Evolutionary conservation across 768 basidiomycete genomes (phyloP), one percentile per base, ranked within the genome.

Genomic region (Cystobasidium onofrii): DNA sequence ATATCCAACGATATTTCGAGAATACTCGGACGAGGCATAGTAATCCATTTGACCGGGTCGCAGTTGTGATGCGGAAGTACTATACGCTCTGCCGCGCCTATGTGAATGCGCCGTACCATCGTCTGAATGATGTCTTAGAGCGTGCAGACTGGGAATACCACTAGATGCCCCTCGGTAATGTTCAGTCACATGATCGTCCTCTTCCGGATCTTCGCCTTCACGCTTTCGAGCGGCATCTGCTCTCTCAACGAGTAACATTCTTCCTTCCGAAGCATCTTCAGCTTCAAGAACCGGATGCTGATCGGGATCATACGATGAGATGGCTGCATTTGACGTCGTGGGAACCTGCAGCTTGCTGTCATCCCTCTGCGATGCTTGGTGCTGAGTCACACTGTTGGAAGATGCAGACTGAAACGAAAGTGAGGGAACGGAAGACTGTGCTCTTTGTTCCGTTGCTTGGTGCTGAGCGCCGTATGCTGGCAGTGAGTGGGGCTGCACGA

Each of bases 91-190:
- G 6, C 17, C 25, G 6, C 57, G 57, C 25, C 13, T 29, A 46
- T 50, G 65, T 17, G 23, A 46, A 43, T 67, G 41, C 18, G 7
- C 65, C 31, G 41, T 6, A 7, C 25, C 65, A 9, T 50, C 65
- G n/a, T 50, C 46, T n/a, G 65, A 67, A 25, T 67, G 43, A 18
- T 34, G 43, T 29, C 65, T 46, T n/a, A 27, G 69, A 1, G 69
- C 69, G 41, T 71, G 69, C 31, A 71, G 41, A 52, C 69, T 71
- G n/a, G 69, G 69, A 23, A 71, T 71, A 25, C 69, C 69, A 39
- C 69, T 71, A 31, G 69, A 55, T 15, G 69, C 69, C 6, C 69
- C 69, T 2, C 69, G 52, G 36, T 71, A 71, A 39, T 57, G 52
- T 34, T 71, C 69, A 7, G 29, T 60, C n/a, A 71, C 43, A 31